Base-by-base conservation (phyloP, 140 eudicot species). In the Anethum foeniculum region DNA sequence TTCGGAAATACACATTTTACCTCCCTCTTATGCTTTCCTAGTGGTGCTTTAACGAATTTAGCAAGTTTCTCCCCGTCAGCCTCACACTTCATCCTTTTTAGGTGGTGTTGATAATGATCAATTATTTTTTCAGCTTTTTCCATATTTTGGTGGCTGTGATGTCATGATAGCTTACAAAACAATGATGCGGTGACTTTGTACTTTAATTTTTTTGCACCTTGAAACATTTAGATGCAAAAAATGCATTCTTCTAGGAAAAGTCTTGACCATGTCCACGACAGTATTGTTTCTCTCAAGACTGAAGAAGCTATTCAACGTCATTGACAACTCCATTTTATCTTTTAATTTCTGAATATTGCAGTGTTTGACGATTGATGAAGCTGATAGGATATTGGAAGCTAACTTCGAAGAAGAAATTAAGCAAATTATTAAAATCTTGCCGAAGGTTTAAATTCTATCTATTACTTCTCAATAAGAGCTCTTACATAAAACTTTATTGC, bases 351-450 rank as follows among this genome's bases (percentile, higher is more conserved):
- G 81, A 23, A 75, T 46, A 11, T 80, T 91, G 90, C 91, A 95
- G 99, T 91, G 90, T 78, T 88, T 95, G 58, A 84, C 84, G 48
- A 91, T 95, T 81, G 99, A 95, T 86, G 99, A 93, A 88, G 99
- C 99, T 85, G 99, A 95, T 72, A 82, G 99, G 85, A 92, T 95
- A 51, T 82, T 93, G 90, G 99, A 95, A 88, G 93, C 92, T 16
- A 95, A 93, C 81, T 95, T 95, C 80, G 99, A 93, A 83, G 97
- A 93, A 71, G 97, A 95, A 81, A 89, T 93, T 98, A 91, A 91
- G 83, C 96, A 95, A 83, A 91, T 95, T 10, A 82, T 95, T 43
- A 95, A 81, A 79, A 84, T 91, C 81, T 82, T 95, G 81, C 99
- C 99, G 0, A 95, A 91, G 98, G 99, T 92, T 82, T 71, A 39